Base-by-base conservation (phyloP, 192 early-diverging fungal genomes). In the Gonapodya prolifera region DNA sequence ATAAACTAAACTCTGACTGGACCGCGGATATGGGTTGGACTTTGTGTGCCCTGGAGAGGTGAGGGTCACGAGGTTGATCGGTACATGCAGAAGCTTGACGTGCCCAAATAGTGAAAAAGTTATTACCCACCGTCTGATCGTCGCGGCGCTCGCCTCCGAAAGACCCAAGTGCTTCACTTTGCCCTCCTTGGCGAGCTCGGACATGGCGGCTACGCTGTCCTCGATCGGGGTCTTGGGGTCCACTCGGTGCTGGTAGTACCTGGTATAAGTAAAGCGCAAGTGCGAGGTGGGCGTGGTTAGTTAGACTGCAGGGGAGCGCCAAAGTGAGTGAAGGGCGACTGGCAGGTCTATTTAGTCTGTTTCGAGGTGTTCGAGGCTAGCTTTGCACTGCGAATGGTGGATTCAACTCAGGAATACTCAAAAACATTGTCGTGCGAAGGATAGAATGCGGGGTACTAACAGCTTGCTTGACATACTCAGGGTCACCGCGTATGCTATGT, bases 211-310 rank as follows among this genome's bases (percentile, higher is more conserved):
- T 2, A 73, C 71, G 28, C 8, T 73, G 8, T 73, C 71, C 31
- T 73, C 71, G 71, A 73, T 73, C 71, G 71, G 71, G 28, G 71
- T 73, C 31, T 73, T 73, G 71, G 71, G 71, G 71, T 73, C 71
- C 16, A 73, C 71, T 18, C 71, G 71, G 71, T 73, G 71, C 71
- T 73, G 71, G 28, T 18, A 30, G 71, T 73, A 73, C 8, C 45
- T 61, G 45, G 23, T 61, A 61, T n/a, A n/a, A n/a, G n/a, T n/a
- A n/a, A n/a, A n/a, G n/a, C n/a, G n/a, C n/a, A n/a, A n/a, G n/a
- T n/a, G n/a, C n/a, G n/a, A n/a, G n/a, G n/a, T n/a, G n/a, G n/a
- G 45, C 23, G 8, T 61, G 8, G 45, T 61, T 8, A 61, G 45
- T 16, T 8, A 61, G 23, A 61, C 8, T 61, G 45, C 8, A 8